Evolutionary conservation across 2,329 filamentous ascomycete species (phyloP), one percentile per base, ranked within the genome.

Genomic region (Colletotrichum phormii): DNA sequence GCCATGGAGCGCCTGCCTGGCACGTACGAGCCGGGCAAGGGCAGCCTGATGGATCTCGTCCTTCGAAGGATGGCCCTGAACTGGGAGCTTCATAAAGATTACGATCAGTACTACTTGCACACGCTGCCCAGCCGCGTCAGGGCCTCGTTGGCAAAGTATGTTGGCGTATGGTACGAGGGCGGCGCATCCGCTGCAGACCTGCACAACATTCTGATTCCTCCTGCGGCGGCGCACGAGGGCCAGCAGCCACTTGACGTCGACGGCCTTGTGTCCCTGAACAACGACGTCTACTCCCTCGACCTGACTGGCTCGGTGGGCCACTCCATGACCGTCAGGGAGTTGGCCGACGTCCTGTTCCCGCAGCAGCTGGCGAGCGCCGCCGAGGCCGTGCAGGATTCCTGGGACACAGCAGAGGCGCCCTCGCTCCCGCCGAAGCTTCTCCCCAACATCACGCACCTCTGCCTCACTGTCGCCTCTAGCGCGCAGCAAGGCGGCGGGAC

Each of bases 371-470:
- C 62, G 5, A n/a, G 62, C 29, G 59, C 67, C 6, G 73, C 72
- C 12, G 75, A 78, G 13, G 78, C 81, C 64, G 79, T 83, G 7
- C 83, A 86, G 61, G 89, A 90, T 3, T 89, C 88, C 0, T 90
- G 89, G 89, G 89, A 91, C 57, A 78, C 81, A 1, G 80, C 81
- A 31, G 82, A 83, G 18, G 76, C 76, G 2, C 59, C 75, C 1
- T 72, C 75, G 0, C 73, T 74, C 3, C 77, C 78, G 18, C 76
- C 79, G 1, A 77, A 76, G 51, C 79, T 91, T 22, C 80, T 92
- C 53, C 89, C 89, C 11, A 88, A 88, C 72, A 82, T 92, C 13
- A 91, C 89, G 0, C 89, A 91, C 75, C 83, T 92, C 9, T 91
- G 89, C 1, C 86, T 92, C 2, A 89, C 89, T 4, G 75, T 89